Evolutionary conservation across 768 basidiomycete species (phyloP), one percentile per base, ranked within the genome.

Genomic region (Agrocybe pediades): DNA sequence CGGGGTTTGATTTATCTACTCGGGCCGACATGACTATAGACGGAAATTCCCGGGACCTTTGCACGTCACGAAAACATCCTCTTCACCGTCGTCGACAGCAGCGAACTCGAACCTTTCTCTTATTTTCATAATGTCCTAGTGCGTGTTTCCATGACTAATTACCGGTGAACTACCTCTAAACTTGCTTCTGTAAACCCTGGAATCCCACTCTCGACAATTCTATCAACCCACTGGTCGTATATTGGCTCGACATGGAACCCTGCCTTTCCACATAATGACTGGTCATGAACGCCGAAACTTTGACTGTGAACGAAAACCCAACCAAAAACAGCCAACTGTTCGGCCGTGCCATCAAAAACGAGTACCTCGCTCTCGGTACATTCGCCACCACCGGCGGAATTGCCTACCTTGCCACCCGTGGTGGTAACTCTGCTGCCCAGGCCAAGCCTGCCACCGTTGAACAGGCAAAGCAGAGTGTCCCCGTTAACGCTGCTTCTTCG

Each of bases 311-410:
- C 9, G 16, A n/a, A 25, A 27, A 20, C 8, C 16, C 2, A 17
- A 11, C 24, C 24, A 9, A 2, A 19, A 53, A 57, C 39, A 92
- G 91, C 80, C 75, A 80, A 57, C 86, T 93, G 65, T 67, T 90
- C 57, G 91, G 91, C 69, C 88, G 90, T 60, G 81, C 80, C 67
- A 78, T 93, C 65, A 90, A 88, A 77, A 87, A 84, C 67, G 88
- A 92, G 75, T 85, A 90, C 76, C 80, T 93, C 59, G 81, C 86
- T 19, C 78, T 92, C 51, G 85, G 81, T 50, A 84, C 85, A 33
- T 80, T 93, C 52, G 71, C 77, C 43, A 71, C 74, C 47, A 74
- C 82, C 46, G 83, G 83, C 54, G 81, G 82, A 51, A 69, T 79
- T 51, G 77, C 80, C 30, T 76, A 76, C 60, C 77, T 79, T 48